Conservation (phyloP, 768 basidiomycete genomes). For the Tricholoma flavovirens region DNA sequence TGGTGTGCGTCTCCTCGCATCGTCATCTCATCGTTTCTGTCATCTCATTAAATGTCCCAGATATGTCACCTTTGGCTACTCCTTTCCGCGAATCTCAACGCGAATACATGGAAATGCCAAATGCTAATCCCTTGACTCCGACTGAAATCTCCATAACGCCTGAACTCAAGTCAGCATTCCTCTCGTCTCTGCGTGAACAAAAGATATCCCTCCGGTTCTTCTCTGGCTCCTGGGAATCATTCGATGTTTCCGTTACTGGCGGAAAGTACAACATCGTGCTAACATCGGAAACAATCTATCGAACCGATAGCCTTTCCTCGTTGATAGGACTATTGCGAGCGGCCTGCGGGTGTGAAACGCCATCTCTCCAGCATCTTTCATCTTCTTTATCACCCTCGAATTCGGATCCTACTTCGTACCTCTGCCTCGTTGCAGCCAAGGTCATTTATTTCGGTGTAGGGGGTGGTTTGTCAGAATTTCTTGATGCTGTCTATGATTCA, state of each 20-base stretch:
- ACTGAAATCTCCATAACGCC: conserved; percentile 60
- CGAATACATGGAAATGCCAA: conserved; percentile 23
- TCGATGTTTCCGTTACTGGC: conserved; percentile 29
- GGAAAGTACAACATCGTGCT: conserved; percentile 66
- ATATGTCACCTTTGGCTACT: conserved; percentile 54
- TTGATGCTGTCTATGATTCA: conserved; percentile 42
- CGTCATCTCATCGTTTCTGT: neutral
- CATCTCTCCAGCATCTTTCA: conserved; percentile 1
- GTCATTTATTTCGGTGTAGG: conserved; percentile 94
- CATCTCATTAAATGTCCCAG: conserved; percentile 26
- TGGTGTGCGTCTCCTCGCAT: conserved; percentile 60
- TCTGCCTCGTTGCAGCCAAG: conserved; percentile 85
- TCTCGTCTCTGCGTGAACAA: conserved; percentile 44
- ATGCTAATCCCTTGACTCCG: conserved; percentile 18
- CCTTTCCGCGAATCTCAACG: conserved; percentile 37
- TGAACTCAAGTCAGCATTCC: conserved; percentile 61
- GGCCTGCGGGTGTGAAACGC: conserved; percentile 23
- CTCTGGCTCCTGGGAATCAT: conserved; percentile 73
- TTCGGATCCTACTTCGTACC: conserved; percentile 8
- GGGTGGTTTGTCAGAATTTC: conserved; percentile 76
- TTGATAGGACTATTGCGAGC: conserved; percentile 49
- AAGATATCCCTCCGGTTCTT: conserved; percentile 68
- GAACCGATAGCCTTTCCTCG: conserved; percentile 52
- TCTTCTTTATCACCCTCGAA: neutral
- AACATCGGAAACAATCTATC: conserved; percentile 93